Conservation (phyloP, 805 yeast genomes). For the Wickerhamiella allomyrinae region DNA sequence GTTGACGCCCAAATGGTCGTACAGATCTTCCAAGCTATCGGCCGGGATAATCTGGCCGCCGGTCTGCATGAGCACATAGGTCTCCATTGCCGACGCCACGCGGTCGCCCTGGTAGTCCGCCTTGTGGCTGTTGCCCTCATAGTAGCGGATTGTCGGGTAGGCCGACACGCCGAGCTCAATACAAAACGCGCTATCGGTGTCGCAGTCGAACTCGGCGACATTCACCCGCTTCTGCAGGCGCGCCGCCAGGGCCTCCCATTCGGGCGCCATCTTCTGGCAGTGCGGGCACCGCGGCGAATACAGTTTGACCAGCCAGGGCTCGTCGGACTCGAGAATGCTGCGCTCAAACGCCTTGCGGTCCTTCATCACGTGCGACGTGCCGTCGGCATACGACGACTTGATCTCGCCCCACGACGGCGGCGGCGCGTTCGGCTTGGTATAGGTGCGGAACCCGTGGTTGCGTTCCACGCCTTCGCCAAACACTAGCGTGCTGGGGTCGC, state of each 20-base stretch:
- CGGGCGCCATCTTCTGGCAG: conserved; percentile 25
- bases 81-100: conserved; percentile 22
- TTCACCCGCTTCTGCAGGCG: conserved; percentile 23
- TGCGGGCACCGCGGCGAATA: conserved; percentile 29
- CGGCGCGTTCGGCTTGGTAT: conserved; percentile 14
- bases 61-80: conserved; percentile 21
- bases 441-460: conserved; percentile 14
- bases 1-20: conserved; percentile 16
- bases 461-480: conserved; percentile 13
- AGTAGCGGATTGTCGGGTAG: conserved; percentile 14
- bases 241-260: conserved; percentile 26
- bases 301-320: conserved; percentile 30
- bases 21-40: conserved; percentile 16
- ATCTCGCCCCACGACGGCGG: conserved; percentile 8
- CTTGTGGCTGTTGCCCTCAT: conserved; percentile 11
- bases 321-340: conserved; percentile 19
- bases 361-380: conserved; percentile 21
- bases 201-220: conserved; percentile 30
- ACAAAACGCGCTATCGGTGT: conserved; percentile 23
- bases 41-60: conserved; percentile 21
- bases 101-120: conserved; percentile 19
- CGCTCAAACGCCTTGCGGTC: conserved; percentile 19
- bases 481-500: conserved; percentile 12
- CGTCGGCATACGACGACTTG: conserved; percentile 17
- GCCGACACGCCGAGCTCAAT: conserved; percentile 20